Evolutionary conservation across 2,329 filamentous ascomycete species (phyloP).

Genomic region (Neopestalotiopsis clavispora): DNA sequence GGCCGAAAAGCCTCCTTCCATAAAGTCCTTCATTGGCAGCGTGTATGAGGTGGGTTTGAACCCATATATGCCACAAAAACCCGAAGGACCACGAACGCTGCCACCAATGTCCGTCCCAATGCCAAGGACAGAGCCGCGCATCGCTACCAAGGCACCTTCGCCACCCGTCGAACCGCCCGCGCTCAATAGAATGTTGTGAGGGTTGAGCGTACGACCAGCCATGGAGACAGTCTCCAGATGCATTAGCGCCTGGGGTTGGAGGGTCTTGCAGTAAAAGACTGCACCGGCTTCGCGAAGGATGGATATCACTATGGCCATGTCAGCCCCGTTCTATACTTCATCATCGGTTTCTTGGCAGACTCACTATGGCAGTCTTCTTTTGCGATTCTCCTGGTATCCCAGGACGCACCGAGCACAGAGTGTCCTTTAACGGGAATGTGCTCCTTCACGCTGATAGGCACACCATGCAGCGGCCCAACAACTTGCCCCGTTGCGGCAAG

Average conservation of each 20-base stretch:
- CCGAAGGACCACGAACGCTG: constrained; percentile 51
- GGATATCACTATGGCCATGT: constrained; percentile 48
- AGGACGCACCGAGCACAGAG: neutral
- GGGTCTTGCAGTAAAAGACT: constrained; percentile 57
- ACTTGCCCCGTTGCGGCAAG: constrained; percentile 22
- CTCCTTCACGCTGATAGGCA: constrained; percentile 55
- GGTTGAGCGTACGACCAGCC: constrained; percentile 40
- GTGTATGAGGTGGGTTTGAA: neutral
- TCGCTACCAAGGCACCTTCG: constrained; percentile 58
- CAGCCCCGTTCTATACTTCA: constrained; percentile 39
- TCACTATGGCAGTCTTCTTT: neutral
- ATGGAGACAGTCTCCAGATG: neutral
- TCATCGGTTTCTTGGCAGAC: neutral
- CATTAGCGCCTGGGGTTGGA: constrained; percentile 59
- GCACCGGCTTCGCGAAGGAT: constrained; percentile 51
- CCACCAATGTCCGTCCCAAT: constrained; percentile 60
- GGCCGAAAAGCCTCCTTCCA: neutral
- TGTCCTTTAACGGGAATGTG: constrained; percentile 53
- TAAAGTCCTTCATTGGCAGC: neutral
- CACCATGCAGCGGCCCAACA: constrained; percentile 33
- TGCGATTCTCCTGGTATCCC: neutral
- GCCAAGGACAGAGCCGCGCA: constrained; percentile 56
- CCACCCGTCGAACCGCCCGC: constrained; percentile 61
- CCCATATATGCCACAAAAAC: constrained; percentile 43
- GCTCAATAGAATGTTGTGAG: constrained; percentile 54